Evolutionary conservation across 108 stramenopile genomes (phyloP), one percentile per base, ranked within the genome.

Genomic region (Schizochytrium sp.): DNA sequence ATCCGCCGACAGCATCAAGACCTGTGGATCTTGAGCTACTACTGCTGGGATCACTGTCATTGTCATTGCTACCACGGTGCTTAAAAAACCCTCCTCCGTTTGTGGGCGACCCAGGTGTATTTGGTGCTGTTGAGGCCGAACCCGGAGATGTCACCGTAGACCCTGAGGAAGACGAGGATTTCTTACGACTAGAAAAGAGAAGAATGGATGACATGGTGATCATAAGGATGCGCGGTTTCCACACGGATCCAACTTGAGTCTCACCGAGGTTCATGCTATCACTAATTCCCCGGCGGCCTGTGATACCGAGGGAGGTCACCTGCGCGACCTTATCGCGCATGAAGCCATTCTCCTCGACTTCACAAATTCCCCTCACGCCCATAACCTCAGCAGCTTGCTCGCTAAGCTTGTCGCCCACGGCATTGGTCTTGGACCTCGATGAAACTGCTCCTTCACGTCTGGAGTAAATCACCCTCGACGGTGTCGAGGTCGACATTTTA

Each of bases 291-390:
- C 76, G 76, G 50, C 55, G 49, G 5, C 76, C 76, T 47, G 76
- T n/a, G 76, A 83, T 49, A 53, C 76, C 76, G 28, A 83, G n/a
- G 17, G 76, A 55, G 76, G 15, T 10, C 0, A 83, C 53, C 28
- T 83, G 76, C 15, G 53, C 76, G 17, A 83, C 13, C 76, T 42
- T 83, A 53, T 83, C 76, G 50, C 76, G 76, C 76, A 83, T 83
- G 76, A 55, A 83, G 50, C 53, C 76, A 55, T 83, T 83, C 76
- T 83, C 76, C 76, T 83, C 76, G 17, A 83, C 76, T 53, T 83
- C 76, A 53, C 47, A 83, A 8, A 83, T 53, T 8, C 50, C 76
- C 38, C 76, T 47, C 76, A 83, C 76, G 47, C 76, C 76, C 15
- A 83, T 47, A 47, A 40, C 50, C 15, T 47, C 49, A 47, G 76